Percentiles rank a stretch among this genome's conserved stretches.
These are phyloP conservation scores for Smittium culicis DNA, from an alignment of 371 early-diverging fungal genomes.

Conservation along the genomic window DNA sequence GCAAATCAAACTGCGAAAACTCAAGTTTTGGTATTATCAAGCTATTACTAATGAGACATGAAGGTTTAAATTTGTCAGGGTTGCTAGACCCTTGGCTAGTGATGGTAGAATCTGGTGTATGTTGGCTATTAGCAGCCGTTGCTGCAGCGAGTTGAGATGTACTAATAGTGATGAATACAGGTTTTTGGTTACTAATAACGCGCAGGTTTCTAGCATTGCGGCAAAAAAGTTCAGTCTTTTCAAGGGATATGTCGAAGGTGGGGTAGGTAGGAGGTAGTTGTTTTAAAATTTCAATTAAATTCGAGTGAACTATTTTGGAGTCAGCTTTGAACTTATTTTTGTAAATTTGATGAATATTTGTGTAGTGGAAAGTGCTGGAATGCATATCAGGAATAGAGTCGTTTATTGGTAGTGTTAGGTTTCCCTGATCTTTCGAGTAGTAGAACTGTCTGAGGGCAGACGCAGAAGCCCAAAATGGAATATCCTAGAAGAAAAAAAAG, in stretches of 20 bases:
- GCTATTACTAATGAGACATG: not conserved
- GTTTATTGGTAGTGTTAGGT: constrained; percentile 60
- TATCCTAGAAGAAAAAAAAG: constrained; percentile 12
- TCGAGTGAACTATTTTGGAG: constrained; percentile 36
- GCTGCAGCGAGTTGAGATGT: no score
- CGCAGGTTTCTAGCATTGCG: constrained; percentile 56
- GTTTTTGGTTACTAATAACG: constrained; percentile 21
- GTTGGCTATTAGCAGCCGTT: no score
- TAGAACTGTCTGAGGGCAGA: constrained; percentile 67
- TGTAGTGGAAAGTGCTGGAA: constrained; percentile 73
- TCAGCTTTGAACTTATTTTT: constrained; percentile 67
- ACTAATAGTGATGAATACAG: not conserved
- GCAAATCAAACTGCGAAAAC: not conserved
- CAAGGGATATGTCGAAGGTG: constrained; percentile 42
- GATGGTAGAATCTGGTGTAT: no score
- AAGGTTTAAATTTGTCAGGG: no score
- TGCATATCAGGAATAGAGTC: constrained; percentile 94
- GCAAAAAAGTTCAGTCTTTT: constrained; percentile 65
- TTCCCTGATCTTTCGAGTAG: constrained; percentile 44
- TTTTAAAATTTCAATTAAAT: constrained; percentile 38
- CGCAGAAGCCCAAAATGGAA: constrained; percentile 73
- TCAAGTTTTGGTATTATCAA: not conserved
- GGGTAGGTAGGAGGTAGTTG: constrained; percentile 28
- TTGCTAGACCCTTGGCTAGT: not conserved
- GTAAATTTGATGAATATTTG: constrained; percentile 68